Evolutionary conservation across 345 rosid species (phyloP), one percentile per base, ranked within the genome.

Genomic region (Garcia nutans): DNA sequence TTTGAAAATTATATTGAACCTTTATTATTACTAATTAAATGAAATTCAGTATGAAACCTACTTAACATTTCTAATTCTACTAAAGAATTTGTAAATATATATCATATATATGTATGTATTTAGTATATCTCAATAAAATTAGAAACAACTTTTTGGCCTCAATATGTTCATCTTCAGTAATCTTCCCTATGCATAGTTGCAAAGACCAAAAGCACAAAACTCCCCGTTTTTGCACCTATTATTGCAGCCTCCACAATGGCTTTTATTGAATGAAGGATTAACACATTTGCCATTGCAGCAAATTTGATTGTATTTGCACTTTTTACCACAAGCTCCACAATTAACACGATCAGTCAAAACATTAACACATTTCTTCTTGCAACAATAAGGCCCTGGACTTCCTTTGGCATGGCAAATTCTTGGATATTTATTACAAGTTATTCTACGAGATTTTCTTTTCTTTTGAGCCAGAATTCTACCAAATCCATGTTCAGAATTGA

Each of bases 211-310:
- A 6, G 81, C 78, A 80, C 87, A 84, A 13, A 74, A 69, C 10
- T 42, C 73, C 12, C 87, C 84, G 11, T 74, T 75, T 2, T 50
- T 57, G 67, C 88, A 85, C 11, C 84, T 61, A 57, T 71, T 71
- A 26, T 45, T 65, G 73, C 86, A 82, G 4, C 79, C 71, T 19
- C 89, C 86, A 23, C 87, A 82, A 55, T 79, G 84, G 3, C 28
- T 81, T 64, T 41, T 37, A 50, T 60, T 67, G 50, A 79, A 82
- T 2, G 77, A 72, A 13, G 82, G 85, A 22, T 83, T 82, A 1
- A 84, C 85, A 41, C 88, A 84, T 71, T 73, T 83, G 12, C 87
- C 88, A 52, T 73, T 31, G 77, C 85, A 85, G 47, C 87, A 87
- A 3, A 69, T 73, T 70, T 82, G 80, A n/a, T 44, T 74, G 78